Base-by-base conservation (phyloP, 768 basidiomycete species). In the Lepiota subincarnata region DNA sequence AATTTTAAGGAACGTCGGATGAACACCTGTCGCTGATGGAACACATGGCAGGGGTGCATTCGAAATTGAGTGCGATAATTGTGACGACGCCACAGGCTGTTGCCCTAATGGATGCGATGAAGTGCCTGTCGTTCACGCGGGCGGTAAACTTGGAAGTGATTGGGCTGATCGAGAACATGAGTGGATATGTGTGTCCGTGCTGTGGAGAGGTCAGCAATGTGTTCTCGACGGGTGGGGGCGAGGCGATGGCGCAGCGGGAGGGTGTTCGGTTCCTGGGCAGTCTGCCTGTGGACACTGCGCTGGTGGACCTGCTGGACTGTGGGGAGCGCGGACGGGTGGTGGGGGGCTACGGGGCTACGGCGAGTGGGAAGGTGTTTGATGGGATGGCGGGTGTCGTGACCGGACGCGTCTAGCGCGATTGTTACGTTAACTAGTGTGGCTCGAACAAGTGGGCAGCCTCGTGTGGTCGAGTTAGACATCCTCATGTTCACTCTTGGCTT, bases 31-130 rank as follows among this genome's bases (percentile, higher is more conserved):
- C 96, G 34, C 76, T 99, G 44, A 75, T 98, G 57, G 95, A 98
- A 62, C 94, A 98, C 64, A 80, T 98, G 64, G 84, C 90, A 20
- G 92, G 93, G 0, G 76, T 91, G 14, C 88, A 87, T 62, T 74
- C 81, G 57, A 81, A 86, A 38, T 67, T 98, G 56, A 85, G 87
- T 41, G 86, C 92, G 26, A 78, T 98, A 54, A 82, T 99, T 56
- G 96, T 99, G 59, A 97, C 97, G 28, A 98, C 97, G 2, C 97
- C 97, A 11, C 97, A 99, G 71, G 93, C 93, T 14, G 92, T 98
- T 34, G 94, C 97, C 0, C 78, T 98, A 47, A 84, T 91, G 70
- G 97, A 98, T 70, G 91, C 89, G 43, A 86, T 93, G 76, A 98
- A 98, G 72, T 97, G 93, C 60, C 80, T 98, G 55, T 95, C 94